Evolutionary conservation across 2,329 filamentous ascomycete species (phyloP), one percentile per base, ranked within the genome.

Genomic region (Arthrobotrys sphaeroides): DNA sequence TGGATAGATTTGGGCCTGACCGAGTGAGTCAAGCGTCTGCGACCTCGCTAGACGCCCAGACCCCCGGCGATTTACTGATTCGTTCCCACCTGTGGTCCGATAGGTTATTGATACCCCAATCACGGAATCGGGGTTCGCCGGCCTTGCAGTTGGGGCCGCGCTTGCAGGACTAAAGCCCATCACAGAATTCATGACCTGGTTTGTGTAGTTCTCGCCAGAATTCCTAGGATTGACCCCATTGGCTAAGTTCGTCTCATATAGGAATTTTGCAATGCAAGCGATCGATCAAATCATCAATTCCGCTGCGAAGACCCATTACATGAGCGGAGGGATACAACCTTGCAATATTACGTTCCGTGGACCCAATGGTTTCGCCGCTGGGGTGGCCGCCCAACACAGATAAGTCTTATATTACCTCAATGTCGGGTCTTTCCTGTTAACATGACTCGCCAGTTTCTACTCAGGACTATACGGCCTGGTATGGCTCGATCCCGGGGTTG

Each of bases 231-330:
- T 20, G 13, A 13, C 26, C 2, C 47, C 38, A 38, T 53, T 40
- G 18, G 12, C 16, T 38, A 49, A 47, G 31, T 18, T 40, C 6
- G 22, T n/a, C 13, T 18, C n/a, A 7, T n/a, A 38, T 12, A 74
- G 76, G 77, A 99, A 99, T 89, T 98, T 98, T 83, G 94, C 95
- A 84, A 99, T 99, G 95, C 95, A 99, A 87, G 93, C 95, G 83
- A 99, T 99, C 84, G 95, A 99, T 84, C 95, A 99, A 84, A 92
- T 99, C 83, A 94, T 99, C 89, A 99, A 99, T 90, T 98, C 94
- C 57, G 95, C 88, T 80, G 95, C 93, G 82, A 99, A 99, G 88
- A 99, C 95, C 70, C 94, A 99, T 82, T 99, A 99, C 88, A 99
- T 99, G 95, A 98, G 95, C 78, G 95, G 95, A 81, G 95, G 95